Evolutionary conservation across 2,329 filamentous ascomycete species (phyloP), one percentile per base, ranked within the genome.

Genomic region (Escovopsis sp.): DNA sequence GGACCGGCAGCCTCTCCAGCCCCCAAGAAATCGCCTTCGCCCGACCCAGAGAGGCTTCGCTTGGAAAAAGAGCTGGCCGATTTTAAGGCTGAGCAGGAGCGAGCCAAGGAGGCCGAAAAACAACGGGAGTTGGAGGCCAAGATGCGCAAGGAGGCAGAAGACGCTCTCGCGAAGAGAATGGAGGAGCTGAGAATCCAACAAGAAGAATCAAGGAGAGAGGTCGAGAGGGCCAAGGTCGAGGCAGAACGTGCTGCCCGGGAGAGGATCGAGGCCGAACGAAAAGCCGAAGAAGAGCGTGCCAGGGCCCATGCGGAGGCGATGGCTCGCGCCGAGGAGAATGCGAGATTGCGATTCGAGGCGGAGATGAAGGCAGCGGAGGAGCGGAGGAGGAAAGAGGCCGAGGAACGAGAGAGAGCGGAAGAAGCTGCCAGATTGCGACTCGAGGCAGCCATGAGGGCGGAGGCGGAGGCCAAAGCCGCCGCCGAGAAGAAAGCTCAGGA

Each of bases 41-140:
- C 66, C 2, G 73, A 81, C 42, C 67, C 72, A 2, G 72, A 81
- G 43, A 76, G 76, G 51, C 64, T 80, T 47, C 65, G 66, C n/a
- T 69, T 80, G 44, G 70, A 80, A 47, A 69, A 74, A 47, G 70
- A 81, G 50, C 59, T 84, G 12, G 66, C 68, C 11, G 60, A 62
- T 9, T 64, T 73, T 36, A 66, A 73, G 47, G 61, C 58, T 4
- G 65, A 65, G 28, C 60, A 69, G 44, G 66, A 65, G 28, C 62
- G 59, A 47, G 63, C 61, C 46, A 69, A 68, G 41, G 66, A 66
- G 10, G 64, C 62, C 9, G 64, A 67, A 32, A 65, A 59, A 51
- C 61, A 66, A 43, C 59, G 58, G 4, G 65, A 68, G 40, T 47
- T 66, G 1, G 68, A 72, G 46, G 60, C 59, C 10, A 61, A 65